phyloP scores from a whole-genome alignment of 75 land plant genomes.

The Cunninghamia lanceolata region DNA sequence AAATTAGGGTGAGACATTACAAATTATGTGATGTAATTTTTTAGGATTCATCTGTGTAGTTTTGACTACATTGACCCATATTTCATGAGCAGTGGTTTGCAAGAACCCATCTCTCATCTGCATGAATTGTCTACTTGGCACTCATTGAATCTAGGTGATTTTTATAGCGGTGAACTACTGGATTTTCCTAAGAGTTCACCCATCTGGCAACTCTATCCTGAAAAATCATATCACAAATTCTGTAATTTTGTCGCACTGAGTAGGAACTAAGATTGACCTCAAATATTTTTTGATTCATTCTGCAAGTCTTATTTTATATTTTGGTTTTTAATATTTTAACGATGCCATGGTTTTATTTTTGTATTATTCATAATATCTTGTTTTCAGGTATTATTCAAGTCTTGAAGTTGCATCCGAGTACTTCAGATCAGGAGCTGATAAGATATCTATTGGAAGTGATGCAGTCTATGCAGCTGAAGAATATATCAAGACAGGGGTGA shows the following conservation, averaged over 20 bases:
- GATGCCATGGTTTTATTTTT: neutral
- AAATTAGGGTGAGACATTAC: too few relatives aligned
- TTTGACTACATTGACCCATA: too few relatives aligned
- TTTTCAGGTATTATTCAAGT: constrained; percentile 88
- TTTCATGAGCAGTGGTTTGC: too few relatives aligned
- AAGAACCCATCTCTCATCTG: too few relatives aligned
- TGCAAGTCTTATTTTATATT: neutral
- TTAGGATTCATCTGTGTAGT: too few relatives aligned
- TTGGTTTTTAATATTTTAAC: neutral
- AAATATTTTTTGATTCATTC: neutral
- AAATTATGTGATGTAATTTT: too few relatives aligned
- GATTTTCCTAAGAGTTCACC: too few relatives aligned
- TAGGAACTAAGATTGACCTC: neutral
- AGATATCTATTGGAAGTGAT: constrained; percentile 99
- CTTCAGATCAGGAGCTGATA: constrained; percentile 99
- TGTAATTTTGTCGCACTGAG: neutral
- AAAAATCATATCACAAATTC: neutral
- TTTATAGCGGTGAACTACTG: too few relatives aligned
- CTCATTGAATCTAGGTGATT: too few relatives aligned
- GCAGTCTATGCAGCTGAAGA: constrained; percentile 98
- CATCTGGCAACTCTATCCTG: too few relatives aligned
- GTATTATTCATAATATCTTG: constrained; percentile 1
- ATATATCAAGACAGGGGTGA: constrained; percentile 76
- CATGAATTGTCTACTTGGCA: too few relatives aligned
- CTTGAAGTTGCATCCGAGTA: constrained; percentile 99